Evolutionary conservation across 2,329 filamentous ascomycete genomes (phyloP), one percentile per base, ranked within the genome.

Genomic region (Capronia americana): DNA sequence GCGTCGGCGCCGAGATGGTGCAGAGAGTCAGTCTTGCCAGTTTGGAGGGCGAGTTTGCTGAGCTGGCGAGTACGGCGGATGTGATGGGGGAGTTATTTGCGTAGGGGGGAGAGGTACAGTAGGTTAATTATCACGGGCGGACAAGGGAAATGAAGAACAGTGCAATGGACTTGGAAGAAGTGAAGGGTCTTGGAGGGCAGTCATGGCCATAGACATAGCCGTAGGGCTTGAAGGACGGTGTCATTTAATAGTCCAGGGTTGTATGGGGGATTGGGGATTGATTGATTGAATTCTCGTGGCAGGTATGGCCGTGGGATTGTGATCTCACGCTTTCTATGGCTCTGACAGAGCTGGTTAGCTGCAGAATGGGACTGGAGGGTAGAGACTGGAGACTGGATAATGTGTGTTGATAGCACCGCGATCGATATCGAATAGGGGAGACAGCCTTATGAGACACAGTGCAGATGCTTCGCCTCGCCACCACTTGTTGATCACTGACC

Each of bases 11-110:
- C 0, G 81, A 84, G 69, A 80, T 77, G 3, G 74, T 84, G 44
- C 82, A 84, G 70, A 73, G 65, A 41, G 79, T 83, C 12, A 78
- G 78, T 51, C 69, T 83, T 54, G 81, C 78, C 4, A 84, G 81
- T 64, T 71, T 84, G 69, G 73, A 78, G 44, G 78, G 73, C 14
- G 82, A 84, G 69, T 84, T 84, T 76, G 80, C 79, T 2, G 75
- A 79, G 54, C 75, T 83, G 10, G 63, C 75, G 55, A 71, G 67
- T 11, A 80, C 81, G 7, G 73, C 74, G 38, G 76, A 80, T 57
- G 76, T 82, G 17, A 69, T 79, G 44, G 68, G 70, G 34, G 73
- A 70, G 32, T 70, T 79, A 24, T 53, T 64, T 28, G 38, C 17
- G 20, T 46, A 30, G 38, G 14, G 38, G 14, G 28, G 44, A 12